Base-by-base conservation (phyloP, 257 asterid species). In the Solanum corneliomulleri region DNA sequence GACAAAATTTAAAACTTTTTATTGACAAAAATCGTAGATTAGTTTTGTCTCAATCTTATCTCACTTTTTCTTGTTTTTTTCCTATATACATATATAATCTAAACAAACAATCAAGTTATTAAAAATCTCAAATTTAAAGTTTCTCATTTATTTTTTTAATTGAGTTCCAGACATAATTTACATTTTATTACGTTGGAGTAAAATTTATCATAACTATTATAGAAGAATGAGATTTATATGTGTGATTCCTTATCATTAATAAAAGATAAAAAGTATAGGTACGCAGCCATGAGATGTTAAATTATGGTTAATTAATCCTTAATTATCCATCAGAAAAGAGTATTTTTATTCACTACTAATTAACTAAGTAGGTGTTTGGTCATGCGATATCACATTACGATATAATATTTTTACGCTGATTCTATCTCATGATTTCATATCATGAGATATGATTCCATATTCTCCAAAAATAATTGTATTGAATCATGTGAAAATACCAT, bases 1-100 rank as follows among this genome's bases (percentile, higher is more conserved):
- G 90, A 90, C 93, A 90, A 88, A 90, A 83, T 23, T 47, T 87
- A 15, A 35, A 86, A 11, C 69, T 44, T 52, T 33, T 52, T 84
- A 60, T 56, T 25, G 75, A 44, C 80, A 77, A 25, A 25, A 77
- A 69, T 49, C 41, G 81, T 85, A 64, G 86, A 25, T 85, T 85
- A 29, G 37, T 85, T 75, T 75, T 52, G 62, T 68, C 87, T 70
- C 52, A 45, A 85, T 45, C 87, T 70, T 41, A 68, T 47, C 14
- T 68, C 82, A 68, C 87, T 44, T 29, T 29, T 56, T 18, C 6
- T 62, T 62, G 41, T 68, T 66, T 10, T 18, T 75, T 70, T n/a
- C 33, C 47, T 33, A n/a, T n/a, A 9, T 70, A 20, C 20, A 18
- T 16, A 49, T 47, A 45, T 45, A 27, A 45, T n/a, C 8, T 21